phyloP scores from a whole-genome alignment of 2,329 filamentous ascomycete genomes.

The Xylaria sp. region DNA sequence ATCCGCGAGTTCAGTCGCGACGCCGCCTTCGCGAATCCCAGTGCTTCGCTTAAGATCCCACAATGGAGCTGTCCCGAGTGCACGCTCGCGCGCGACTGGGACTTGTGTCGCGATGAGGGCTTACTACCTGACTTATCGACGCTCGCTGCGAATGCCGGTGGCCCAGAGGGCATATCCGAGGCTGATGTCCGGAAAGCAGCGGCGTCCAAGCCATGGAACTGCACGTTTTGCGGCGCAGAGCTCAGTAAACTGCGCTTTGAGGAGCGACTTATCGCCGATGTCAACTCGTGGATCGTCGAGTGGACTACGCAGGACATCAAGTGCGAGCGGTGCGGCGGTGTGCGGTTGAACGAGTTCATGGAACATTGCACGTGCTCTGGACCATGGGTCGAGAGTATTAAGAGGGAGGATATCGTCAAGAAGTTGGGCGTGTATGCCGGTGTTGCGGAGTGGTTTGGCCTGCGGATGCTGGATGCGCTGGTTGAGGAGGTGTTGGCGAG shows the following conservation, averaged over 20 bases:
- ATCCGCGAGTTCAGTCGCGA: constrained; percentile 88
- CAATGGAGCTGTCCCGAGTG: constrained; percentile 86
- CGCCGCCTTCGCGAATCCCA: constrained; percentile 83
- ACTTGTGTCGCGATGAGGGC: constrained; percentile 85
- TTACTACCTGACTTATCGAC: constrained; percentile 53
- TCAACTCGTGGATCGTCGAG: constrained; percentile 68
- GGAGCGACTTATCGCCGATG: constrained; percentile 70
- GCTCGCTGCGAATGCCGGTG: constrained; percentile 1
- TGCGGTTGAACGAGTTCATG: constrained; percentile 88
- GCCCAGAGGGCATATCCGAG: not conserved
- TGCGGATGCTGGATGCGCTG: constrained; percentile 75
- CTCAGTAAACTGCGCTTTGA: constrained; percentile 79
- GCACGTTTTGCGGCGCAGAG: constrained; percentile 67
- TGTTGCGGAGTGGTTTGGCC: constrained; percentile 72
- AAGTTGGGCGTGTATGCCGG: constrained; percentile 64
- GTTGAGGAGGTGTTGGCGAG: constrained; percentile 55
- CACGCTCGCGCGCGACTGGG: constrained; percentile 80
- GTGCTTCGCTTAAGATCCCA: constrained; percentile 63
- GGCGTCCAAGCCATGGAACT: constrained; percentile 59
- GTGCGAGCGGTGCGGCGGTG: constrained; percentile 64
- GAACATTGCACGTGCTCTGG: constrained; percentile 94
- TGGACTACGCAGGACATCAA: constrained; percentile 90
- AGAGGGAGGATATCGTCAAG: constrained; percentile 59
- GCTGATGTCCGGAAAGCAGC: constrained; percentile 24
- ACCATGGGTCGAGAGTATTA: constrained; percentile 69